Conservation (phyloP, 768 basidiomycete species). For the Kwoniella botswanensis region DNA sequence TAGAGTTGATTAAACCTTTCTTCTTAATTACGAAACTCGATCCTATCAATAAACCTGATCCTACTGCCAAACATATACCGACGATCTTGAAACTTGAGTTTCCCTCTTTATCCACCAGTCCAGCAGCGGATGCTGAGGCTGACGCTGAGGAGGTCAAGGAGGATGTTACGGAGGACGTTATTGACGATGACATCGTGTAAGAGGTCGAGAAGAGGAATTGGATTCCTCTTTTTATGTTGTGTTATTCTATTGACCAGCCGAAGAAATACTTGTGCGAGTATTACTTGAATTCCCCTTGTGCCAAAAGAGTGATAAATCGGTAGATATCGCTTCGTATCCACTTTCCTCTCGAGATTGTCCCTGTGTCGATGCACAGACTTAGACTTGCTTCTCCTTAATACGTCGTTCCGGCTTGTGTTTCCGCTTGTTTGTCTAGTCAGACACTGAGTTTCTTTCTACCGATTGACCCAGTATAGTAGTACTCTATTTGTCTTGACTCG, state of each 20-base stretch:
- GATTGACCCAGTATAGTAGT: too few species aligned
- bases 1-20: slow-evolving; percentile 74
- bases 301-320: too few species aligned
- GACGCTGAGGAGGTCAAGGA: slow-evolving; percentile 38
- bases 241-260: neutral
- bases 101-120: slow-evolving; percentile 14
- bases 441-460: too few species aligned
- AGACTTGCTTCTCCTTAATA: neutral
- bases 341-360: neutral
- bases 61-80: slow-evolving; percentile 59
- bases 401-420: neutral
- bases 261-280: neutral
- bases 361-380: neutral
- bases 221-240: neutral
- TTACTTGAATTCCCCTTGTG: neutral
- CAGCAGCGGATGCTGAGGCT: slow-evolving; percentile 39
- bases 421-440: neutral
- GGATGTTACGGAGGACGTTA: slow-evolving; percentile 7
- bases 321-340: neutral
- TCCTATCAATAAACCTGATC: slow-evolving; percentile 86
- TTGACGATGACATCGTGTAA: slow-evolving; percentile 25
- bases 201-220: neutral
- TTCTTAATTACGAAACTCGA: slow-evolving; percentile 95
- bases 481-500: too few species aligned
- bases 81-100: slow-evolving; percentile 60